Evolutionary conservation across 2,329 filamentous ascomycete genomes (phyloP), one percentile per base, ranked within the genome.

Genomic region (Cryphonectria carpinicola): DNA sequence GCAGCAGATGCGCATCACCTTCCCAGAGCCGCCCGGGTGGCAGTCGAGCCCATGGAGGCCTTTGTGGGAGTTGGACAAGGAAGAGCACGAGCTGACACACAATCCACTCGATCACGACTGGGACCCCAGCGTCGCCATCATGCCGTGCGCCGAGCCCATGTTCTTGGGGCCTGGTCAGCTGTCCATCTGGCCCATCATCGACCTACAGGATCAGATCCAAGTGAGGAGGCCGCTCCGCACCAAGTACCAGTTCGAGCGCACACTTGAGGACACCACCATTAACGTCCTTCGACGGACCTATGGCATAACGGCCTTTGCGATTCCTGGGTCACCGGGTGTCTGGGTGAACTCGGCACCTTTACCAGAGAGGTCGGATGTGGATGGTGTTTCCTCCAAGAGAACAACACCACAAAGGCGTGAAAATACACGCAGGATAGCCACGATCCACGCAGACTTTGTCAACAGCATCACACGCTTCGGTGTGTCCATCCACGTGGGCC

Each of bases 121-220:
- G 71, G 66, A 65, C 1, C 62, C 67, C 22, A 66, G 63, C 4
- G 69, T 72, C 5, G 60, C 70, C 11, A 37, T 61, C 66, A 68
- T 72, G 69, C 71, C 71, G 11, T 72, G 71, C 22, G n/a, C 62
- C 25, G 71, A 72, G 22, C 43, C 71, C 32, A 72, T 72, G 69
- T 72, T 66, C 49, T 70, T 66, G 7, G 71, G 71, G 7, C 71
- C 71, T 4, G 71, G 71, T 2, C 71, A 72, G 39, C 19, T 72
- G 10, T 71, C 69, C 10, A 68, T 72, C 25, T 72, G 71, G 71
- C 71, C 71, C 11, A 49, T 71, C 10, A 66, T 72, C 13, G 71
- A 72, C 37, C 32, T 72, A 3, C 32, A 28, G n/a, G 71, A 72
- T 3, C 43, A 52, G 2, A 39, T 66, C 5, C 71, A 72, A 43